Evolutionary conservation across 2,329 filamentous ascomycete genomes (phyloP).

Genomic region (Amauroascus verrucosus): DNA sequence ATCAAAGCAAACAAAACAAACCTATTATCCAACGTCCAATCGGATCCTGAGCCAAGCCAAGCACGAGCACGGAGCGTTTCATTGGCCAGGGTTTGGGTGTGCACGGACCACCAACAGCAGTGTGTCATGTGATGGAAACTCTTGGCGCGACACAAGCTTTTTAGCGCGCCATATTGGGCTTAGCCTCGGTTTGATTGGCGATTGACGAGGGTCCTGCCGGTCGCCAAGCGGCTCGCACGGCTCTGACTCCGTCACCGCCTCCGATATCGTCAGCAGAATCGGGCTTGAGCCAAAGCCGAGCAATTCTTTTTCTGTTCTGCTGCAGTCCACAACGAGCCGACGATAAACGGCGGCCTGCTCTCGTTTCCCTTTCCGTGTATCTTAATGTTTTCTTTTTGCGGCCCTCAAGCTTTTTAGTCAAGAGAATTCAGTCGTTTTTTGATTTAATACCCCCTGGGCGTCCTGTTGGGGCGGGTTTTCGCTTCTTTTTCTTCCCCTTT

Average conservation of each 20-base stretch:
- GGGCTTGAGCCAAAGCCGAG: too few relatives aligned
- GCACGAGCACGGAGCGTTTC: neutral
- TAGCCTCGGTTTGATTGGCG: neutral
- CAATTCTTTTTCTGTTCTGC: neutral
- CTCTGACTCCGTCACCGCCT: neutral
- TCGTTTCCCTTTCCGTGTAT: neutral
- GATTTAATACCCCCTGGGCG: neutral
- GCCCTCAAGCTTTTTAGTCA: neutral
- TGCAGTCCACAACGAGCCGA: slow-evolving; percentile 1
- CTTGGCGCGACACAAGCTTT: neutral
- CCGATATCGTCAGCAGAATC: slow-evolving; percentile 4
- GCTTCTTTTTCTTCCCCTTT: neutral
- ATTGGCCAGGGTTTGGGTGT: neutral
- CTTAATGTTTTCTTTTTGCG: neutral
- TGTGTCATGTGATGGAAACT: neutral
- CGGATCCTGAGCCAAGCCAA: too few relatives aligned
- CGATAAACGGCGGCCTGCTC: slow-evolving; percentile 1
- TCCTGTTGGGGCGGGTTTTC: neutral
- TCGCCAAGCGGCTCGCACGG: neutral
- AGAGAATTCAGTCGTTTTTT: neutral
- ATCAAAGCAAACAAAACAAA: neutral
- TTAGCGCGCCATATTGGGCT: neutral
- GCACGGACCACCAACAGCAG: neutral
- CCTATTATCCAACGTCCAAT: neutral
- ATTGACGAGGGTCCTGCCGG: neutral